Evolutionary conservation across 345 rosid species (phyloP).

Genomic region (Gossypium stocksii): DNA sequence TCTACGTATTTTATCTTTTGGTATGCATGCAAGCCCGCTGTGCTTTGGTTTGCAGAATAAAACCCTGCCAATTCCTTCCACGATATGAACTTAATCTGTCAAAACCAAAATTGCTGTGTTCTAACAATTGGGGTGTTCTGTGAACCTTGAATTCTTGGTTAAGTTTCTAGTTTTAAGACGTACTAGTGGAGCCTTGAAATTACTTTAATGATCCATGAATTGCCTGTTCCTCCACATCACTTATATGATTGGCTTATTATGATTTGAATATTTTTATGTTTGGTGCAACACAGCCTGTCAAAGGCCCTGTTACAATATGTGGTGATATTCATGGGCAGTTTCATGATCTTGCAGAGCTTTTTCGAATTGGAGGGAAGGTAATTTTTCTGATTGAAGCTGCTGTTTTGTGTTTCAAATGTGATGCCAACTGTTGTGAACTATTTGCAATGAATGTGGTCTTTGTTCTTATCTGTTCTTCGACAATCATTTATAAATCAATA

Average conservation of each 20-base stretch:
- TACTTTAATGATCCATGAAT: not conserved
- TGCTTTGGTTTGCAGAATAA: not conserved
- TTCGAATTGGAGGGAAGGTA: conserved; percentile 96
- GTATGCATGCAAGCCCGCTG: not conserved
- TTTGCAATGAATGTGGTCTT: not conserved
- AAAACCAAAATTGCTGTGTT: not conserved
- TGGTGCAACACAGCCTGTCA: conserved; percentile 63
- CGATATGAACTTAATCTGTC: not conserved
- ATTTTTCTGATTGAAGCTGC: not conserved
- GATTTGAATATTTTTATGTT: not conserved
- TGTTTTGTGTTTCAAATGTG: not conserved
- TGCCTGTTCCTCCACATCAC: not conserved
- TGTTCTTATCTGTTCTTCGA: not conserved
- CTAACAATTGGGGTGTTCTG: not conserved
- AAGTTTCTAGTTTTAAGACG: not conserved
- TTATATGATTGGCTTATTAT: not conserved
- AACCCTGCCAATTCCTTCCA: not conserved
- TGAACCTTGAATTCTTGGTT: not conserved
- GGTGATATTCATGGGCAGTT: conserved; percentile 98
- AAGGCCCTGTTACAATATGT: conserved; percentile 91
- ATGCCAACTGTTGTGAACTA: not conserved
- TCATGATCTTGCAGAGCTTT: conserved; percentile 98
- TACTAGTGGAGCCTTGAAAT: not conserved
- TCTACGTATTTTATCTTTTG: not conserved
- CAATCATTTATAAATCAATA: not conserved